phyloP scores from a whole-genome alignment of 768 basidiomycete species.

The Ramaria sp. region DNA sequence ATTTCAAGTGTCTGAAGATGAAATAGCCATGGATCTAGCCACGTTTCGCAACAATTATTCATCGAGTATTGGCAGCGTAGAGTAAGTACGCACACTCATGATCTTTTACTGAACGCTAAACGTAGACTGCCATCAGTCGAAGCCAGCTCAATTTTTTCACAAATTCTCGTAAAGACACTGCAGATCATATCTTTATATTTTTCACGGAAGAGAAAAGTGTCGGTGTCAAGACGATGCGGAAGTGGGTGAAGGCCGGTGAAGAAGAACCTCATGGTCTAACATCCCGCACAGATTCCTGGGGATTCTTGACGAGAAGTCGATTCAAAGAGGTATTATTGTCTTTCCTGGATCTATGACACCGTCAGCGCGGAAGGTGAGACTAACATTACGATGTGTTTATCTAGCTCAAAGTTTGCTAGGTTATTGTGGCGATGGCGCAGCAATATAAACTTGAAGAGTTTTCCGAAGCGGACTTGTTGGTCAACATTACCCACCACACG shows the following conservation, averaged over 20 bases:
- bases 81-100: slow-evolving; percentile 44
- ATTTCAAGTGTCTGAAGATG: slow-evolving; percentile 88
- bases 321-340: slow-evolving; percentile 86
- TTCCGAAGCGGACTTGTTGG: slow-evolving; percentile 89
- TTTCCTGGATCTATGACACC: slow-evolving; percentile 96
- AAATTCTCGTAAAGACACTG: slow-evolving; percentile 49
- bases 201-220: slow-evolving; percentile 96
- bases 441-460: slow-evolving; percentile 92
- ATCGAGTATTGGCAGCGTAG: slow-evolving; percentile 61
- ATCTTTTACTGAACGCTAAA: background rate
- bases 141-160: slow-evolving; percentile 87
- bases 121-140: slow-evolving; percentile 43
- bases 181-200: slow-evolving; percentile 84
- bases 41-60: slow-evolving; percentile 69
- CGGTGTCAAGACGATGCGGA: slow-evolving; percentile 95
- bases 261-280: background rate
- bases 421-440: slow-evolving; percentile 80
- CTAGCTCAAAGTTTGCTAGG: slow-evolving; percentile 33
- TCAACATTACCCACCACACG: slow-evolving; percentile 95
- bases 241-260: slow-evolving; percentile 40
- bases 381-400: background rate
- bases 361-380: slow-evolving; percentile 79
- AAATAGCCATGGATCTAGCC: slow-evolving; percentile 79
- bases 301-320: slow-evolving; percentile 86
- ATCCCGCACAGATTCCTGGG: slow-evolving; percentile 53